These are phyloP conservation scores for Tolypocladium nubicola DNA, from an alignment of 2,329 filamentous ascomycete species.

Conservation along the genomic window DNA sequence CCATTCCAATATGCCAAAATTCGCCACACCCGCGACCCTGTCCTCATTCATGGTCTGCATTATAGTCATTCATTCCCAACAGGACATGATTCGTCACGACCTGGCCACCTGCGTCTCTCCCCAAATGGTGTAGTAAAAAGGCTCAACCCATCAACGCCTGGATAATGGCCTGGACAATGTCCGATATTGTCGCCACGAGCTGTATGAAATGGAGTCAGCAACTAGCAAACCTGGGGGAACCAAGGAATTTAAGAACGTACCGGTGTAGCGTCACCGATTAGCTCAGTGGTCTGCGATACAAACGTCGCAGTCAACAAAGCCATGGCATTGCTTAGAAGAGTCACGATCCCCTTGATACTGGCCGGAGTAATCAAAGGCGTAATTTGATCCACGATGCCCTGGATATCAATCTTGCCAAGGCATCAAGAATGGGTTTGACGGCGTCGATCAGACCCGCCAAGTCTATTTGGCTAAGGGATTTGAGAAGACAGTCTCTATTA, in stretches of 20 bases:
- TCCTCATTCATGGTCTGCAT: too few relatives aligned
- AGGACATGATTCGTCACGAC: too few relatives aligned
- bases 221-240: rapidly evolving
- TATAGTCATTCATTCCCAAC: neutral
- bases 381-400: neutral
- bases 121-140: too few relatives aligned
- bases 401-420: neutral
- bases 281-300: neutral
- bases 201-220: neutral
- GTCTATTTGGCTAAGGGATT: neutral
- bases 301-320: neutral
- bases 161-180: neutral
- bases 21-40: too few relatives aligned
- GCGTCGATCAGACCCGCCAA: neutral
- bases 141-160: neutral
- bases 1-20: too few relatives aligned
- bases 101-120: neutral
- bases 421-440: neutral
- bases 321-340: neutral
- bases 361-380: neutral
- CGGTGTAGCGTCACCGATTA: neutral
- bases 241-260: neutral
- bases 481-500: too few relatives aligned
- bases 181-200: neutral
- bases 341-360: neutral